These are phyloP conservation scores for Taphrina wiesneri DNA, from an alignment of 1,139 yeast genomes.

Conservation along the genomic window DNA sequence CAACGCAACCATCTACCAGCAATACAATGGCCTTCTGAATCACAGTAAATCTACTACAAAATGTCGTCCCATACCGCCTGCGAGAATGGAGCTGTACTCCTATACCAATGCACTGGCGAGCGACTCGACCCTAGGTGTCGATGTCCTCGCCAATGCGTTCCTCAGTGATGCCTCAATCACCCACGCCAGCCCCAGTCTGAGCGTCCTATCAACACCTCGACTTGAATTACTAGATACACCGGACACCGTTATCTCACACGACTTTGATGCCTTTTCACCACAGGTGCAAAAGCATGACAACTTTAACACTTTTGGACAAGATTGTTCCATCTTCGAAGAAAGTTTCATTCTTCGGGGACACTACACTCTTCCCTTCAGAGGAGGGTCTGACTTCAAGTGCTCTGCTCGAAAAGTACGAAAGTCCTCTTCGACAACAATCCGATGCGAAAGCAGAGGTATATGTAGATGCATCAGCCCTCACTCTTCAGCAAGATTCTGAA, in stretches of 20 bases:
- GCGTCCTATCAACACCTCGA: slow-evolving; percentile 1
- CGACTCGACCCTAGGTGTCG: neutral
- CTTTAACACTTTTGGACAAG: slow-evolving; percentile 3
- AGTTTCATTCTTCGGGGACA: neutral
- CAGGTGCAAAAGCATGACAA: neutral
- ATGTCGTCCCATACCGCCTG: neutral
- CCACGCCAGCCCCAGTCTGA: slow-evolving; percentile 5
- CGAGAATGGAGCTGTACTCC: slow-evolving; percentile 6
- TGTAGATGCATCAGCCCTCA: slow-evolving; percentile 10
- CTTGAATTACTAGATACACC: slow-evolving; percentile 13
- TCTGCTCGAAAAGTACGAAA: neutral
- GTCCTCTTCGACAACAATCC: neutral
- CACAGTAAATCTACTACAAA: neutral
- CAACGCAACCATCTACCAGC: neutral
- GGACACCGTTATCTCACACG: slow-evolving; percentile 9
- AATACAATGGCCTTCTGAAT: neutral
- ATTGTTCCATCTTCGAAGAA: neutral
- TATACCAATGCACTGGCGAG: slow-evolving; percentile 11
- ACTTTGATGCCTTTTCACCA: neutral
- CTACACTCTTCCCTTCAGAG: slow-evolving; percentile 1
- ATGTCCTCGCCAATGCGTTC: slow-evolving; percentile 8
- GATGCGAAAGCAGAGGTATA: neutral
- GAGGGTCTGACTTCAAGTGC: neutral
- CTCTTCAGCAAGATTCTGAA: neutral
- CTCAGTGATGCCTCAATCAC: neutral